phyloP scores from a whole-genome alignment of 495 filamentous ascomycete species.

The Lasiosphaeria hispida region DNA sequence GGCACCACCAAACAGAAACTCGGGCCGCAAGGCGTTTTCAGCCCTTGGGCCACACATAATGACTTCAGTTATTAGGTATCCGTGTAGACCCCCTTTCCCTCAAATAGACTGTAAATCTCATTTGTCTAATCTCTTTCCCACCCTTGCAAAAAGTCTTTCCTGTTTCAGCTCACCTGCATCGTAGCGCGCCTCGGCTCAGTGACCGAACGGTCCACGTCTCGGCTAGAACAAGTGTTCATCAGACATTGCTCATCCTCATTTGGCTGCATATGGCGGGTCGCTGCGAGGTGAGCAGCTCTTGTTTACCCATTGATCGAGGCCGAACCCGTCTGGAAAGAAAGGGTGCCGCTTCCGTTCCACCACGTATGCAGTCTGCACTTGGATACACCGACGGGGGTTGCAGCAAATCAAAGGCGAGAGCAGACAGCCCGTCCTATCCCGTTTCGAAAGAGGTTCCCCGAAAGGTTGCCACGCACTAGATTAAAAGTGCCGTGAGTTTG shows the following conservation, averaged over 20 bases:
- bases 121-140: not conserved
- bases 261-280: not conserved
- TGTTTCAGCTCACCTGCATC: slow-evolving; percentile 1
- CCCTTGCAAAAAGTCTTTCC: too few species aligned
- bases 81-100: not conserved
- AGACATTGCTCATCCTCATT: not conserved
- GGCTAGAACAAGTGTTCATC: not conserved
- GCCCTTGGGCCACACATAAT: not conserved
- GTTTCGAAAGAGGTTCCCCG: not conserved
- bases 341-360: not conserved
- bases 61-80: too few species aligned
- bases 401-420: slow-evolving; percentile 6
- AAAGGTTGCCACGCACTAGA: slow-evolving; percentile 13
- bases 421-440: not conserved
- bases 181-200: not conserved
- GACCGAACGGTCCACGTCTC: slow-evolving; percentile 13
- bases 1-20: not conserved
- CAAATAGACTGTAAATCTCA: not conserved
- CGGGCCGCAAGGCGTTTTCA: slow-evolving; percentile 12
- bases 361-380: slow-evolving; percentile 5
- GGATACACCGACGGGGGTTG: not conserved
- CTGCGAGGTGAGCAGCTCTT: slow-evolving; percentile 3
- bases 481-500: not conserved
- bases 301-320: not conserved
- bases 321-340: not conserved